Conservation (phyloP, 2,329 filamentous ascomycete genomes). For the Arthroderma uncinatum region DNA sequence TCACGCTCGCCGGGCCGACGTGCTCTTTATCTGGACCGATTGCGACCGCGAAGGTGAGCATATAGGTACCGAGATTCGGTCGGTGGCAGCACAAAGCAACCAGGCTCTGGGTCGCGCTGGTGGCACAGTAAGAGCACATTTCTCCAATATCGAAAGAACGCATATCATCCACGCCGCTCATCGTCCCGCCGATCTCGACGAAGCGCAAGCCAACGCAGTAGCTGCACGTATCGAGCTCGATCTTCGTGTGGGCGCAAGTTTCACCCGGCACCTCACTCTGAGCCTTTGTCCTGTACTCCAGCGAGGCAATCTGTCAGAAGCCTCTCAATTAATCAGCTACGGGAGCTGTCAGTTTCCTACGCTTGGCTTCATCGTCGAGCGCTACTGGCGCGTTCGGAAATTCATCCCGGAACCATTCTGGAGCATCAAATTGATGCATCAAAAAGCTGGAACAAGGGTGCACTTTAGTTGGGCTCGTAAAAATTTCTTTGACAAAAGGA, state of each 20-base stretch:
- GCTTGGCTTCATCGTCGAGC: conserved; percentile 4
- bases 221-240: conserved; percentile 8
- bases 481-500: background rate
- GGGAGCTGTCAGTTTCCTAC: conserved; percentile 8
- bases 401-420: conserved; percentile 7
- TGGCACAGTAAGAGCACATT: conserved; percentile 7
- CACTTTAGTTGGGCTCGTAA: conserved; percentile 6
- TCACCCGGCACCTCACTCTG: conserved; percentile 9
- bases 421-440: conserved; percentile 7
- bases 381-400: conserved; percentile 7
- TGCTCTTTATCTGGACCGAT: conserved; percentile 7
- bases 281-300: conserved; percentile 6
- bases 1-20: conserved; percentile 6
- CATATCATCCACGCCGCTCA: conserved; percentile 8
- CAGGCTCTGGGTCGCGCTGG: conserved; percentile 7
- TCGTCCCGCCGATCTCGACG: conserved; percentile 6
- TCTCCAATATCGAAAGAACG: conserved; percentile 5
- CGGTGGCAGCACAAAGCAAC: conserved; percentile 1
- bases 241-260: conserved; percentile 9
- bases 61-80: conserved; percentile 5
- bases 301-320: conserved; percentile 8
- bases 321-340: conserved; percentile 8
- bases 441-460: conserved; percentile 1
- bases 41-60: conserved; percentile 6
- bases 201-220: conserved; percentile 8